Evolutionary conservation across 2,329 filamentous ascomycete species (phyloP), one percentile per base, ranked within the genome.

Genomic region (Stemphylium vesicarium): DNA sequence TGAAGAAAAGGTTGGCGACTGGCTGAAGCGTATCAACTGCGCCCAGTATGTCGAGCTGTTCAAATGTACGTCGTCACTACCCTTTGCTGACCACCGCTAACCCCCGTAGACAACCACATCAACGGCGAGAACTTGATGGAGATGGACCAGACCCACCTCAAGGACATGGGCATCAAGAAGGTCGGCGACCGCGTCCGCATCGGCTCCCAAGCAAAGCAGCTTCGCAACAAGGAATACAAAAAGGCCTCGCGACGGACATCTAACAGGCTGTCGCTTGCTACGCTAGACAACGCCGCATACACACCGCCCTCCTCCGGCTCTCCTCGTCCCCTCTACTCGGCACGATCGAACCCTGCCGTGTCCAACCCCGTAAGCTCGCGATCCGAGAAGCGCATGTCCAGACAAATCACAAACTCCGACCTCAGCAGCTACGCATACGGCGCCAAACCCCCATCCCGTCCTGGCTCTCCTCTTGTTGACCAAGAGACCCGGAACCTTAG

Each of bases 91-190:
- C 15, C 26, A 35, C 15, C 35, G 35, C 64, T 73, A 36, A 73
- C 68, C 20, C 65, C 38, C 57, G 36, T 57, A 85, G 83, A 88
- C 72, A 96, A 99, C 75, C 91, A 98, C 76, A 97, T 99, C 80
- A 99, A 95, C 73, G 95, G 95, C 69, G 92, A 97, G 79, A 97
- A 96, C 72, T 82, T 99, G 39, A 84, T 99, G 65, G 95, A 99
- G 78, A 94, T 97, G 83, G 95, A 99, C 77, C 96, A 96, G 81
- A 89, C 92, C 51, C 92, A 96, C 36, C 83, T 99, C 60, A 96
- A 96, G 77, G 95, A 99, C 76, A 96, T 99, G 86, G 95, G 95
- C 38, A 94, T 99, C 66, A 96, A 96, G 66, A 99, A 98, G 78
- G 91, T 99, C 62, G 95, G 95, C 61, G 95, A 99, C 76, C 88